Evolutionary conservation across 2,329 filamentous ascomycete species (phyloP).

Genomic region (Paracoccidioides lutzii): DNA sequence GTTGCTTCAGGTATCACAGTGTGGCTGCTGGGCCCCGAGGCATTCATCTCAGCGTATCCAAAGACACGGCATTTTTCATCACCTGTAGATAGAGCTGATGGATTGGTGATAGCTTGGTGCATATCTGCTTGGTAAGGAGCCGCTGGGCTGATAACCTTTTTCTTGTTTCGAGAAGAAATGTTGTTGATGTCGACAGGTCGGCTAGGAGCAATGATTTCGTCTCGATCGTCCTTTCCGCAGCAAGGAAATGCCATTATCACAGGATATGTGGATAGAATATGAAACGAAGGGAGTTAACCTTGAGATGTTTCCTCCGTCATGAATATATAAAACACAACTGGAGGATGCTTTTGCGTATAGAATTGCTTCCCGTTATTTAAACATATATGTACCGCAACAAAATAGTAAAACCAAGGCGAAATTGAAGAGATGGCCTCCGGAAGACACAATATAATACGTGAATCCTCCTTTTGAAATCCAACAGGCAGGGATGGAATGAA

Average conservation of each 20-base stretch:
- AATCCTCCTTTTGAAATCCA: too few relatives aligned
- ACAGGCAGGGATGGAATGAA: too few relatives aligned
- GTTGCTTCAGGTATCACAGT: background rate
- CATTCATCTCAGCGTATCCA: background rate
- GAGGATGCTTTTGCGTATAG: too few relatives aligned
- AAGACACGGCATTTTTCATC: constrained; percentile 9
- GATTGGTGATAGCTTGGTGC: background rate
- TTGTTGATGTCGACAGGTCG: constrained; percentile 2
- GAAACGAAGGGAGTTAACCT: background rate
- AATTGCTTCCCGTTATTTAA: too few relatives aligned
- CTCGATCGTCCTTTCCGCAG: background rate
- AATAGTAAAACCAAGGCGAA: too few relatives aligned
- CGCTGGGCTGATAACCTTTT: background rate
- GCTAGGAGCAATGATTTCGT: constrained; percentile 1
- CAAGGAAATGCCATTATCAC: background rate
- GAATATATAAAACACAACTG: too few relatives aligned
- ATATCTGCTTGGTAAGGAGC: background rate
- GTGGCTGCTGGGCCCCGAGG: background rate
- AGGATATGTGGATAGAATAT: too few relatives aligned
- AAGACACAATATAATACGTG: too few relatives aligned
- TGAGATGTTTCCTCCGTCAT: too few relatives aligned
- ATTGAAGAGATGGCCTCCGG: too few relatives aligned
- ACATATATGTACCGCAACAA: too few relatives aligned
- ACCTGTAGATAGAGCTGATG: constrained; percentile 4
- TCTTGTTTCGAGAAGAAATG: background rate